Conservation (phyloP, 1,284 basidiomycete genomes). For the Uromyces viciae-fabae region DNA sequence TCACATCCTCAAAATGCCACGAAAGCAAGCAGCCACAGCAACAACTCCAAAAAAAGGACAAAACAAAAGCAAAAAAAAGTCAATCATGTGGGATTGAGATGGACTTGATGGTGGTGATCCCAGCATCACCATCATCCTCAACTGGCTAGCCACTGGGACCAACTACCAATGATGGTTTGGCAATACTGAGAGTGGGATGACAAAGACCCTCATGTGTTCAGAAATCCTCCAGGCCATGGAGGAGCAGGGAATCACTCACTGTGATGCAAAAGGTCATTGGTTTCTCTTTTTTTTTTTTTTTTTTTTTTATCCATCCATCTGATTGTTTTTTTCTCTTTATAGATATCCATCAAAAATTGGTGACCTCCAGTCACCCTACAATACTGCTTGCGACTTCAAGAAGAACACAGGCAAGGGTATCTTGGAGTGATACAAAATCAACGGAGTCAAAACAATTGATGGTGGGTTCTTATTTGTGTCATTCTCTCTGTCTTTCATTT, state of each 20-base stretch:
- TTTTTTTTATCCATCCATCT: too few relatives aligned
- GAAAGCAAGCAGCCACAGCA: background rate
- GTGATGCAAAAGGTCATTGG: background rate
- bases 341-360: slow-evolving; percentile 10
- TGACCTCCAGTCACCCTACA: background rate
- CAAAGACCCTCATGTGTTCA: background rate
- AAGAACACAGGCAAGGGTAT: slow-evolving; percentile 15
- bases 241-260: background rate
- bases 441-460: background rate
- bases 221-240: background rate
- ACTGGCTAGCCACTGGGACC: background rate
- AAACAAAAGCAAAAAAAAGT: background rate
- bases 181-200: background rate
- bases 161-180: slow-evolving; percentile 1
- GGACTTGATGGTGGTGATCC: background rate
- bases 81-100: background rate
- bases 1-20: background rate
- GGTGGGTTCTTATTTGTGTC: background rate
- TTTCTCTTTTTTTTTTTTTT: background rate
- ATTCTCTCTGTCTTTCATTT: too few relatives aligned
- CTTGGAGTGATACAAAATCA: background rate
- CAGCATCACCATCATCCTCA: background rate
- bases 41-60: background rate
- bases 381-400: background rate
- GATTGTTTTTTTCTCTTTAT: background rate